Conservation (phyloP, 192 early-diverging fungal genomes). For the Phlyctochytrium planicorne region DNA sequence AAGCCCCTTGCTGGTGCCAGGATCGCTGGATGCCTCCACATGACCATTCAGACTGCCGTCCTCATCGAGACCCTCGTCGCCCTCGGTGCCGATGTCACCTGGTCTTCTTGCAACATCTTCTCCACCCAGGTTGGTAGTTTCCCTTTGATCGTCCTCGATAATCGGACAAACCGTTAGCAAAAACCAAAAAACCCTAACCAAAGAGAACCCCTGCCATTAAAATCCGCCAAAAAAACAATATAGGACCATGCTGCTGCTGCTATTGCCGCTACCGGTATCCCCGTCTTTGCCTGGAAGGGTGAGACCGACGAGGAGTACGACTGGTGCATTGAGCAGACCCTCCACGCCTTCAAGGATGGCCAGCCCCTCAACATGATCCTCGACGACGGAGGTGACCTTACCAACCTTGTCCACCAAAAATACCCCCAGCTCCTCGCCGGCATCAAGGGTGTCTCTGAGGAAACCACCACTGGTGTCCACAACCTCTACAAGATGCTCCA, state of each 20-base stretch:
- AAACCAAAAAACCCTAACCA: neutral
- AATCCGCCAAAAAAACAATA: neutral
- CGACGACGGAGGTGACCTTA: slow-evolving; percentile 99
- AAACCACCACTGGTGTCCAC: slow-evolving; percentile 99
- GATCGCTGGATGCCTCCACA: slow-evolving; percentile 97
- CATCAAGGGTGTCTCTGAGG: slow-evolving; percentile 96
- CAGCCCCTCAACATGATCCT: slow-evolving; percentile 98
- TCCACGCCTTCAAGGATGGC: slow-evolving; percentile 88
- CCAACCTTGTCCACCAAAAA: slow-evolving; percentile 93
- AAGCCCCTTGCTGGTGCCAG: slow-evolving; percentile 94
- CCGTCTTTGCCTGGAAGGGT: slow-evolving; percentile 99
- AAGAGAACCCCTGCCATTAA: too few relatives aligned
- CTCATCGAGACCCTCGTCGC: slow-evolving; percentile 95
- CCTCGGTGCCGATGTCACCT: slow-evolving; percentile 93
- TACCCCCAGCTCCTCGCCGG: slow-evolving; percentile 82
- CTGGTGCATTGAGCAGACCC: slow-evolving; percentile 98
- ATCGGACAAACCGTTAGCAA: neutral
- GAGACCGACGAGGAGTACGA: slow-evolving; percentile 99
- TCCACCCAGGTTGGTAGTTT: slow-evolving; percentile 71
- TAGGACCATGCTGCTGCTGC: slow-evolving; percentile 95
- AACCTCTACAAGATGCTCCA: slow-evolving; percentile 98
- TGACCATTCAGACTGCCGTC: slow-evolving; percentile 99
- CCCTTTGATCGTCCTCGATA: neutral
- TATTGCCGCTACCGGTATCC: slow-evolving; percentile 89
- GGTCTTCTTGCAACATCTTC: slow-evolving; percentile 92